Percentiles rank a stretch among this genome's conserved stretches.
phyloP scores from a whole-genome alignment of 2,329 filamentous ascomycete genomes.

The Aspergillus quadricinctus region DNA sequence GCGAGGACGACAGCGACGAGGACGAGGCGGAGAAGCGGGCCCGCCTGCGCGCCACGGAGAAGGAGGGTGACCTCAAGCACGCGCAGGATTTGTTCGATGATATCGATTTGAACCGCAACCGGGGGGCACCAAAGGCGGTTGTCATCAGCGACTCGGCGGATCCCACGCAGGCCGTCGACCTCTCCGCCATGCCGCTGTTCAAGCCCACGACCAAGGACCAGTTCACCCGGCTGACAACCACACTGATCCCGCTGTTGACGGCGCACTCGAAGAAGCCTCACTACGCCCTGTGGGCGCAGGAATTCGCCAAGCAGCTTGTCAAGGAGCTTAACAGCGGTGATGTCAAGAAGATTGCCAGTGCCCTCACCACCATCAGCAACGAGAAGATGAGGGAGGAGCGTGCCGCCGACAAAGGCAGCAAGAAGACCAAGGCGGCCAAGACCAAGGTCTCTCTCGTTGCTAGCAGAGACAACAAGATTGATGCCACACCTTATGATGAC shows the following conservation, averaged over 20 bases:
- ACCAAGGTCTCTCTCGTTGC: constrained; percentile 79
- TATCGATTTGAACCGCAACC: constrained; percentile 64
- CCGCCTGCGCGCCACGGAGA: constrained; percentile 72
- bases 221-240: constrained; percentile 74
- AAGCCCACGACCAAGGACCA: constrained; percentile 82
- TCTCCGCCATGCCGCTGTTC: constrained; percentile 76
- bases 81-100: constrained; percentile 86
- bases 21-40: constrained; percentile 69
- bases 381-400: constrained; percentile 99
- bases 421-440: constrained; percentile 97
- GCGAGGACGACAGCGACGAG: constrained; percentile 60
- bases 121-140: constrained; percentile 59
- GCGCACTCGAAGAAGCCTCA: constrained; percentile 81
- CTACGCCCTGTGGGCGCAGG: constrained; percentile 83
- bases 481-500: constrained; percentile 75
- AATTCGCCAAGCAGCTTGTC: constrained; percentile 80
- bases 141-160: constrained; percentile 66
- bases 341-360: constrained; percentile 91
- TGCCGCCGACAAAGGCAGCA: constrained; percentile 83
- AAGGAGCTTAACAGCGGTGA: constrained; percentile 87
- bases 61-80: constrained; percentile 83
- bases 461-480: constrained; percentile 56
- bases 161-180: constrained; percentile 74
- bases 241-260: constrained; percentile 72
- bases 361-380: constrained; percentile 83